Base-by-base conservation (phyloP, 192 early-diverging fungal genomes). In the Powellomyces hirtus region DNA sequence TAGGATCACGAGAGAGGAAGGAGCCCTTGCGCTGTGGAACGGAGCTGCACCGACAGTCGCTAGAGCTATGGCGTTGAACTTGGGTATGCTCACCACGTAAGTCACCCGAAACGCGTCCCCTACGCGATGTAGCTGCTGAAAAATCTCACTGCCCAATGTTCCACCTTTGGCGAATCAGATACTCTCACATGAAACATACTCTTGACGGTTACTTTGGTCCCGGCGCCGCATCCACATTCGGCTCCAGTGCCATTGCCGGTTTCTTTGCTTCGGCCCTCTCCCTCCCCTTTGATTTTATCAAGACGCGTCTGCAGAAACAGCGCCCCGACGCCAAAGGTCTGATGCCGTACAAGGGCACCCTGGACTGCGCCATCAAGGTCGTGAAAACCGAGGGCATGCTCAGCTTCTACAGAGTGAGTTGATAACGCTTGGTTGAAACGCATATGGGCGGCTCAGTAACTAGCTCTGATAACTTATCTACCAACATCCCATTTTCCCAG, bases 281-380 rank as follows among this genome's bases (percentile, higher is more conserved):
- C 20, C 73, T 84, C 8, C 83, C 83, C 16, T 84, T 84, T 55
- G 83, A 84, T 62, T 84, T 84, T 58, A 62, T 84, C 73, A 84
- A 84, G 64, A 84, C 83, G 0, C 69, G 81, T 0, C 42, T 84
- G 49, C 83, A 84, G 56, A 84, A 84, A 68, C 79, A 82, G 68
- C 56, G 52, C 34, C 77, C 79, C 10, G 81, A 81, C 50, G 29
- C 66, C 0, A 62, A 44, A 8, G 81, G 83, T 45, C 11, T 45
- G 58, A 20, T 77, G 53, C 69, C 72, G 38, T 84, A 84, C 73
- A 75, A 63, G 40, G 83, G 83, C 20, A 59, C 74, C 27, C 18
- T 84, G 18, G 81, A 84, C 58, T 84, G 83, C 58, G 79, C 79
- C 2, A 14, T 75, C 27, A 76, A 84, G 58, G 77, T 84, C 14